Evolutionary conservation across 306 rosid species (phyloP), one percentile per base, ranked within the genome.

Genomic region (Cicer yamashitae): DNA sequence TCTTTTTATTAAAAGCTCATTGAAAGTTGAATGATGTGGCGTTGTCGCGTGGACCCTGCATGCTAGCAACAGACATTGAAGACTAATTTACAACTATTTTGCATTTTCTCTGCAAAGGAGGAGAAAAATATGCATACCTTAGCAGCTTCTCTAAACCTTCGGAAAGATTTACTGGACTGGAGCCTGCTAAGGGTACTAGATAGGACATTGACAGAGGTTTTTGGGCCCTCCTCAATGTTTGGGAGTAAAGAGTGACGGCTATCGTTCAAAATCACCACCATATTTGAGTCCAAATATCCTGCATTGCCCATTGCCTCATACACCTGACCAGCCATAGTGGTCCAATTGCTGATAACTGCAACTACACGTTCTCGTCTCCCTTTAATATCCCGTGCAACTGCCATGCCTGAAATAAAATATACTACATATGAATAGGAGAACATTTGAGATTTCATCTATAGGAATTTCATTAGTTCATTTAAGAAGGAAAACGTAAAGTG

Each of bases 271-370:
- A 94, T 87, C 60, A 94, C 98, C 34, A 94, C 83, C 97, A 91
- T 84, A 78, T 89, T 86, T 64, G 94, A 88, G 87, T 93, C 96
- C 80, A 93, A 86, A 87, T 88, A 89, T 52, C 98, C 98, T 15
- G 89, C 97, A 85, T 87, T 93, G 80, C 92, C 77, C 97, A 88
- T 93, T 43, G 98, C 98, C 86, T 93, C 98, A 7, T 89, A 93
- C 63, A 83, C 83, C 84, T 94, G 98, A 76, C 98, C 98, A 14
- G 97, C 84, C 91, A 87, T 86, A 39, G 97, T 91, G 64, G 97
- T 88, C 87, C 82, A 86, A 56, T 93, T 93, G 85, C 92, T 89
- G 83, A 93, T 91, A 71, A 91, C 88, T 20, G 96, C 79, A 62
- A 91, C 93, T 73, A 91, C 38, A 45, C 87, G 86, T 64, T 94